Percentiles rank a stretch among this genome's conserved stretches.
These are phyloP conservation scores for Colletotrichum sp. DNA, from an alignment of 2,329 filamentous ascomycete genomes.

Conservation along the genomic window DNA sequence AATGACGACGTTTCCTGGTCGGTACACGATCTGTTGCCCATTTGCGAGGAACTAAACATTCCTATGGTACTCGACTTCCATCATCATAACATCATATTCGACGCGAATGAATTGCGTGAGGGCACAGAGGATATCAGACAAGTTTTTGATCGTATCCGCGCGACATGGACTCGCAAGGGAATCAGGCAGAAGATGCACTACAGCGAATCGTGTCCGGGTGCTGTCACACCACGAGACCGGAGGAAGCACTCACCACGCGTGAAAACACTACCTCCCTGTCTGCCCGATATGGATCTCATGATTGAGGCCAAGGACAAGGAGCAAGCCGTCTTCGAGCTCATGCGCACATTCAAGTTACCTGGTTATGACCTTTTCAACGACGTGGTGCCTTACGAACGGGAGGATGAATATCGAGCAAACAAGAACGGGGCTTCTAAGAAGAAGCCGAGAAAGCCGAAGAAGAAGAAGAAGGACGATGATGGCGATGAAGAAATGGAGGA, in stretches of 20 bases:
- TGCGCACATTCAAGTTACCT: conserved; percentile 85
- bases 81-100: conserved; percentile 94
- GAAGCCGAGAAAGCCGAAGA: conserved; percentile 39
- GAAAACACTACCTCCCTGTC: conserved; percentile 80
- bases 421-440: conserved; percentile 47
- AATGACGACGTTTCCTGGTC: conserved; percentile 94
- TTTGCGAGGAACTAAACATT: conserved; percentile 94
- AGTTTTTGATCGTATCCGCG: conserved; percentile 77
- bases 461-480: conserved; percentile 38
- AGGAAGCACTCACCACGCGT: conserved; percentile 88
- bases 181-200: conserved; percentile 98
- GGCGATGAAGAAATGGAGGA: conserved; percentile 37
- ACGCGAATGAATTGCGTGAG: conserved; percentile 74
- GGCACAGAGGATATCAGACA: conserved; percentile 81
- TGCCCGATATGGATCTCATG: conserved; percentile 91
- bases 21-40: conserved; percentile 87
- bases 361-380: conserved; percentile 79
- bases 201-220: conserved; percentile 78
- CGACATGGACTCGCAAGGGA: conserved; percentile 82
- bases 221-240: conserved; percentile 77
- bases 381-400: conserved; percentile 76
- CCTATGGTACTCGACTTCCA: conserved; percentile 92
- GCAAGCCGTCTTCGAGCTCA: conserved; percentile 92
- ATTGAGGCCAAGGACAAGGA: conserved; percentile 99
- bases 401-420: conserved; percentile 72